phyloP scores from a whole-genome alignment of 768 basidiomycete species.

The Tylopilus cervinicoccineus region DNA sequence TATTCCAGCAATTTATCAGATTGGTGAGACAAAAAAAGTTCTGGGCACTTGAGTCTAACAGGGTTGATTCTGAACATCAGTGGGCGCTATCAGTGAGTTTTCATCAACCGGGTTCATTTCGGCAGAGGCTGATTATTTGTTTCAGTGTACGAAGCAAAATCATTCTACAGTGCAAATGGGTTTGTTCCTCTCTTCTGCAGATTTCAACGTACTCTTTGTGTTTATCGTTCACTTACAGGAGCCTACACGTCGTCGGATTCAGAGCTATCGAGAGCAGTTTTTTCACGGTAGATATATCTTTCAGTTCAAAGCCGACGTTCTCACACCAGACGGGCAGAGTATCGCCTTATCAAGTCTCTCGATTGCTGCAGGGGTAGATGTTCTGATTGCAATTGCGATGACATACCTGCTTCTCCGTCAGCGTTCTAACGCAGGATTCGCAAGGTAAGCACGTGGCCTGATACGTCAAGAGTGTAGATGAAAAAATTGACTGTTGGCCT shows the following conservation, averaged over 20 bases:
- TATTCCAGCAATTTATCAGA: not conserved
- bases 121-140: not conserved
- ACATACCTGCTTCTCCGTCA: constrained; percentile 2
- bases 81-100: not conserved
- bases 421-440: not conserved
- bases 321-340: not conserved
- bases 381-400: constrained; percentile 8
- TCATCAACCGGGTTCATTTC: not conserved
- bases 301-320: not conserved
- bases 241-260: not conserved
- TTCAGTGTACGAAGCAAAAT: constrained; percentile 2
- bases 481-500: not conserved
- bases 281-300: not conserved
- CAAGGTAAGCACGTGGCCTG: not conserved
- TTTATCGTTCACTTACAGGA: not conserved
- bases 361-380: constrained; percentile 1
- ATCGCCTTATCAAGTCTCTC: not conserved
- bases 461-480: too few species aligned
- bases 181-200: not conserved
- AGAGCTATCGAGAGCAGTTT: not conserved
- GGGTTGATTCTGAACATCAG: not conserved
- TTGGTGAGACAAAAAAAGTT: not conserved
- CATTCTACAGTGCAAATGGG: constrained; percentile 5
- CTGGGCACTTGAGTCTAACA: not conserved
- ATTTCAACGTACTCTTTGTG: not conserved